Evolutionary conservation across 495 filamentous ascomycete species (phyloP).

Genomic region (Aspergillus wentii): DNA sequence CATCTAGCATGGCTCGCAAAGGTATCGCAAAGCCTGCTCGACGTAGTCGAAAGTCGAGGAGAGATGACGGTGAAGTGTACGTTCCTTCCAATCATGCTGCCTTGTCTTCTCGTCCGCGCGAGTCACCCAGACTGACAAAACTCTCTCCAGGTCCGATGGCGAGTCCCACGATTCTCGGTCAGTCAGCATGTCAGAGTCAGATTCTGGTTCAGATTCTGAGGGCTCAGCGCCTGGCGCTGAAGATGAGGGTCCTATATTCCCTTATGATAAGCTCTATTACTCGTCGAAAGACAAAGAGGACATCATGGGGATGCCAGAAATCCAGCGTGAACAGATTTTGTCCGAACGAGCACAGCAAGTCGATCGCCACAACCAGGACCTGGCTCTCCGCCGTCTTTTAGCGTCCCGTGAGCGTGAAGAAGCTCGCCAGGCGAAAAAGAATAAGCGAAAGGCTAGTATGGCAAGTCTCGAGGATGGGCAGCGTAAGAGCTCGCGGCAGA

Average conservation of each 20-base stretch:
- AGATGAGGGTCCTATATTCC: conserved; percentile 66
- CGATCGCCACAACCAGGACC: conserved; percentile 74
- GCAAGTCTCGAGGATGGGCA: conserved; percentile 67
- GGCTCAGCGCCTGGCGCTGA: conserved; percentile 44
- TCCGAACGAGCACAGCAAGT: conserved; percentile 81
- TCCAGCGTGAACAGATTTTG: conserved; percentile 83
- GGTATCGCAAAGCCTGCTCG: conserved; percentile 40
- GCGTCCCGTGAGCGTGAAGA: conserved; percentile 63
- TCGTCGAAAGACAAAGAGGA: conserved; percentile 72
- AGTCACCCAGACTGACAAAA: conserved; percentile 9
- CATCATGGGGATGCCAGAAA: conserved; percentile 83
- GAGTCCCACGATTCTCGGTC: conserved; percentile 76
- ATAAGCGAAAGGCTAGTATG: conserved; percentile 78
- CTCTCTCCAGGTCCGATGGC: conserved; percentile 47
- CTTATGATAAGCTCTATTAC: conserved; percentile 82
- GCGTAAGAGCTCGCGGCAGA: conserved; percentile 76
- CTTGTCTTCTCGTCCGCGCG: conserved; percentile 2
- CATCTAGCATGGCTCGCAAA: conserved; percentile 40
- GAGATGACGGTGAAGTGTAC: conserved; percentile 79
- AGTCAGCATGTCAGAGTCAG: conserved; percentile 86
- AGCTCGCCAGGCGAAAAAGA: conserved; percentile 51
- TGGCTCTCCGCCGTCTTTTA: conserved; percentile 75
- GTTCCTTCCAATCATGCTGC: too few relatives aligned
- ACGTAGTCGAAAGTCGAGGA: conserved; percentile 38
- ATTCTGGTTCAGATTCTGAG: conserved; percentile 63